A percentile compares a stretch with the other conserved stretches of the same genome.
Evolutionary conservation across 1,139 yeast species (phyloP).

Genomic region (Taphrina wiesneri): DNA sequence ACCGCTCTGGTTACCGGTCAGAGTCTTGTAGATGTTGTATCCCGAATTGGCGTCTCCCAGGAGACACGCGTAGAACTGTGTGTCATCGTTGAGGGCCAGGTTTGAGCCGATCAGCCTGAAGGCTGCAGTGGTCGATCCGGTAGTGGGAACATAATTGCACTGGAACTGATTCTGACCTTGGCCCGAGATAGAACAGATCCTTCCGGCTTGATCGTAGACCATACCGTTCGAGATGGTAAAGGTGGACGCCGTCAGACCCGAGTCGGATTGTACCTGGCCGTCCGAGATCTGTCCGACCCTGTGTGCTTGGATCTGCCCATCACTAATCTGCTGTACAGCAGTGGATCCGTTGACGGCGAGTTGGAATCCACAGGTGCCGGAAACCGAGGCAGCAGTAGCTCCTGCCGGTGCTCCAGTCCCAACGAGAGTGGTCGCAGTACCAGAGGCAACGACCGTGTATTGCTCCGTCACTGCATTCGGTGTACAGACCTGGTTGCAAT

Average conservation of each 20-base stretch:
- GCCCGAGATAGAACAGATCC: conserved; percentile 19
- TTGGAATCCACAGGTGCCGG: conserved; percentile 15
- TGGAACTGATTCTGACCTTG: conserved; percentile 25
- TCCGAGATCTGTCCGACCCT: conserved; percentile 19
- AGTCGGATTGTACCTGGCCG: conserved; percentile 13
- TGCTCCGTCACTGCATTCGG: neutral
- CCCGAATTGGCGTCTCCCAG: neutral
- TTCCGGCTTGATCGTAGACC: conserved; percentile 24
- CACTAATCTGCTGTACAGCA: conserved; percentile 6
- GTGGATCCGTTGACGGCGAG: conserved; percentile 7
- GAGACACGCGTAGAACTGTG: conserved; percentile 13
- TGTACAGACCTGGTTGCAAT: neutral
- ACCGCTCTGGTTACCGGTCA: conserved; percentile 6
- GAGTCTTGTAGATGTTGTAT: conserved; percentile 20
- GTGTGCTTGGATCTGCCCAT: conserved; percentile 20
- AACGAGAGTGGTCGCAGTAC: conserved; percentile 1
- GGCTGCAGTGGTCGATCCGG: conserved; percentile 5
- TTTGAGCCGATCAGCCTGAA: neutral
- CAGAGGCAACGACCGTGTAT: conserved; percentile 7
- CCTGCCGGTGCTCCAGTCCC: conserved; percentile 1
- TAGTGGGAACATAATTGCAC: conserved; percentile 15
- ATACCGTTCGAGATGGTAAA: conserved; percentile 18
- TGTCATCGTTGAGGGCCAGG: conserved; percentile 17
- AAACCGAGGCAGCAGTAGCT: conserved; percentile 13
- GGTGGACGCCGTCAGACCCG: conserved; percentile 9